phyloP scores from a whole-genome alignment of 1,139 yeast species.

The Hansenula lynferdii region DNA sequence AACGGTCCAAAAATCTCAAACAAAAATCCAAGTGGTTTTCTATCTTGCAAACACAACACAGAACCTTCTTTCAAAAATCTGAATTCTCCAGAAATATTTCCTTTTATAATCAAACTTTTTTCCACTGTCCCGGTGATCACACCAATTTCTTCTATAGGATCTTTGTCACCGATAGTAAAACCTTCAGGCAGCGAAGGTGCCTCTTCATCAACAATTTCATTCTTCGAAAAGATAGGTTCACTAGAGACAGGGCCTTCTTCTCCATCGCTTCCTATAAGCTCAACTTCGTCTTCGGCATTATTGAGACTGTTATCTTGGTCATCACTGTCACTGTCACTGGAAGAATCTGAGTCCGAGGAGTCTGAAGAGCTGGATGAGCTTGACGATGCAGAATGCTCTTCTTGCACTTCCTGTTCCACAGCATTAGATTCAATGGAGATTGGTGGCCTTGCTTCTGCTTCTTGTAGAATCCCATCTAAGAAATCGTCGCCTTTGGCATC shows the following conservation, averaged over 20 bases:
- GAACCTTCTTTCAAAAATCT: conserved; percentile 80
- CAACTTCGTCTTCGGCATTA: conserved; percentile 17
- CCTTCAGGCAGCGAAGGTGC: conserved; percentile 70
- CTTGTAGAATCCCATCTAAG: neutral
- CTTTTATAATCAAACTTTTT: conserved; percentile 64
- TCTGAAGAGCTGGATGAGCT: conserved; percentile 9
- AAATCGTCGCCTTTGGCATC: neutral
- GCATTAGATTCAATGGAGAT: neutral
- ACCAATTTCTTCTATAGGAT: conserved; percentile 75
- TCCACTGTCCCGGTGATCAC: conserved; percentile 68
- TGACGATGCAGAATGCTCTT: neutral
- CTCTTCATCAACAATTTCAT: conserved; percentile 67
- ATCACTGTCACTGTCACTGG: conserved; percentile 12
- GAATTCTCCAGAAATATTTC: conserved; percentile 80
- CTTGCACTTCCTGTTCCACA: too few relatives aligned
- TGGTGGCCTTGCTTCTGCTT: neutral
- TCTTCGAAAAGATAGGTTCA: conserved; percentile 71
- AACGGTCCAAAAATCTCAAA: conserved; percentile 91
- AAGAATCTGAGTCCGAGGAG: conserved; percentile 8
- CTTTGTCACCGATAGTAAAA: conserved; percentile 48
- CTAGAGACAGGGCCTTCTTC: conserved; percentile 31
- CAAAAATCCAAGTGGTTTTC: conserved; percentile 71
- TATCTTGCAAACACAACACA: conserved; percentile 71
- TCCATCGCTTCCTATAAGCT: conserved; percentile 6
- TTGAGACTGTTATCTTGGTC: conserved; percentile 17